A percentile compares a stretch with the other conserved stretches of the same genome.
Evolutionary conservation across 805 yeast genomes (phyloP).

Genomic region (Candida khao-thaluensis): DNA sequence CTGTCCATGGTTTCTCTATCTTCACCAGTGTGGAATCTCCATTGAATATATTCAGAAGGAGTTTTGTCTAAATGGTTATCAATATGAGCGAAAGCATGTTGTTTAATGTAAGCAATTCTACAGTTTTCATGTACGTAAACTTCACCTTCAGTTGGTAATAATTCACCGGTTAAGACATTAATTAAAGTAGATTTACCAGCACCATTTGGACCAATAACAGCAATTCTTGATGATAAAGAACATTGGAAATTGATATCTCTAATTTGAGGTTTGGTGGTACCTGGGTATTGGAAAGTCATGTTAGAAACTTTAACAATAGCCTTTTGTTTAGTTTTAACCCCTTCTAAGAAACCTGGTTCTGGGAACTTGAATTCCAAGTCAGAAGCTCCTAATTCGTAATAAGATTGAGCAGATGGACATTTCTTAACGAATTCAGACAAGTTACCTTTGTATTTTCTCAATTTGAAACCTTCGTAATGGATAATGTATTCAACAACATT

Average conservation of each 20-base stretch:
- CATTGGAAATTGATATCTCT: constrained; percentile 93
- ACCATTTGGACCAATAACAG: constrained; percentile 99
- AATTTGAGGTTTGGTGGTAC: constrained; percentile 96
- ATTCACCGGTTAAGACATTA: constrained; percentile 99
- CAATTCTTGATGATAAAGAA: constrained; percentile 99
- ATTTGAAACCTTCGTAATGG: constrained; percentile 99
- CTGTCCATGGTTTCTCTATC: constrained; percentile 99
- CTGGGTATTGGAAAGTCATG: constrained; percentile 99
- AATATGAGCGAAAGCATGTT: constrained; percentile 99
- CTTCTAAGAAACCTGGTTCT: constrained; percentile 99
- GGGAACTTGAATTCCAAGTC: constrained; percentile 97
- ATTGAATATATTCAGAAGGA: constrained; percentile 99
- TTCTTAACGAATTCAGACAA: constrained; percentile 97
- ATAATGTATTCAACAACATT: constrained; percentile 96
- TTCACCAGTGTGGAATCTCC: constrained; percentile 99
- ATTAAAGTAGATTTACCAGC: constrained; percentile 99
- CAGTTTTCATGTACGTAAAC: constrained; percentile 99
- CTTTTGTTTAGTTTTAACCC: constrained; percentile 99
- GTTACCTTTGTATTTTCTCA: constrained; percentile 99
- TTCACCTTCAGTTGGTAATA: constrained; percentile 97
- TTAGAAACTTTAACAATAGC: constrained; percentile 97
- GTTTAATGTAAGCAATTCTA: constrained; percentile 99
- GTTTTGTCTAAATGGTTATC: constrained; percentile 99
- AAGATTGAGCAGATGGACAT: constrained; percentile 98
- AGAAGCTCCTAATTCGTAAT: constrained; percentile 98